Evolutionary conservation across 345 rosid genomes (phyloP), one percentile per base, ranked within the genome.

Genomic region (Hevea brasiliensis): DNA sequence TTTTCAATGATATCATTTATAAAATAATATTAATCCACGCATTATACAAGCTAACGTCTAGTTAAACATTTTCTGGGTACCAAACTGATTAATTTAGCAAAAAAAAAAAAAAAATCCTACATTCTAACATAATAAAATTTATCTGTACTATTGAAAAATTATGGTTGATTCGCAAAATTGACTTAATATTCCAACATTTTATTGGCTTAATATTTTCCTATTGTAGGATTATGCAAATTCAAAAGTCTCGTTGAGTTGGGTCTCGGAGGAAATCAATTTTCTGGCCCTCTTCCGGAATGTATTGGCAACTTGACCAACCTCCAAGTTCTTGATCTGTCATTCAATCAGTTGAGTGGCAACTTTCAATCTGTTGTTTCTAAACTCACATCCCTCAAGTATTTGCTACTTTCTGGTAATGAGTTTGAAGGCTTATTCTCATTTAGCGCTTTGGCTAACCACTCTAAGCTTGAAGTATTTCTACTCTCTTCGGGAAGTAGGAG

Each of bases 351-450:
- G 23, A 35, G 50, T 23, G 69, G 70, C 0, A 63, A 24, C 76
- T 20, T 72, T 1, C 51, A 45, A n/a, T 53, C 12, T 23, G 14
- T 3, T 53, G 20, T 63, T 37, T 21, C 37, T 24, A 40, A 53
- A 18, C 71, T 74, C 44, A 11, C 40, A 29, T 61, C 65, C 17
- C 21, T 61, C 65, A 61, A 32, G 42, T 61, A 32, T 41, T 61
- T 61, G 44, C 32, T 61, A 32, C 65, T 61, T 17, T 61, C 65
- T 18, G 65, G 65, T 13, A 61, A 61, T 35, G 6, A 32, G 9
- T 61, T 61, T 61, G 65, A 61, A 61, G 65, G 65, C 40, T 32
- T 61, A 32, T 61, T 61, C 20, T 61, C 65, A 29, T 61, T 61
- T 17, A 61, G 65, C 15, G 37, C 65, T 61, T 61, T 61, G 65